Base-by-base conservation (phyloP, 192 early-diverging fungal genomes). In the Thoreauomyces humboldtii region DNA sequence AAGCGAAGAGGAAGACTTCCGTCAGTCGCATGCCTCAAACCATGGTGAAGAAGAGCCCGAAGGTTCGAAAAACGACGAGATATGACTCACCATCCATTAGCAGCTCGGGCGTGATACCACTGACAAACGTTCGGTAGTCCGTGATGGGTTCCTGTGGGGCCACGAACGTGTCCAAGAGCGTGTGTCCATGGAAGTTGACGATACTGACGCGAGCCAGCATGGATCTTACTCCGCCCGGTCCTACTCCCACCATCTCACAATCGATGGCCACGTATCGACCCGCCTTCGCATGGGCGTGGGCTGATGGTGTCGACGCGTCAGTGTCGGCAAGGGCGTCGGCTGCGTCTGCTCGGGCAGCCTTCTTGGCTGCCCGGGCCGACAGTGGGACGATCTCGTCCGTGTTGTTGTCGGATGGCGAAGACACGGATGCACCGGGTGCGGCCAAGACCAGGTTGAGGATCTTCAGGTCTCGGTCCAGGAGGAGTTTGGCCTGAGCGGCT, bases 191-290 rank as follows among this genome's bases (percentile, higher is more conserved):
- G 74, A 82, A 97, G 77, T 99, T 99, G 51, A 98, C 94, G 1
- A 99, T 65, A 34, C 82, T 86, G n/a, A 98, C 90, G 27, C 95
- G 80, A 1, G 94, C 97, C 44, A 99, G 69, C 27, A 86, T 88
- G n/a, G 97, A 95, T 29, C 86, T 69, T 15, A 50, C 71, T 2
- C 94, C 97, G 34, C 87, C 86, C 27, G 82, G 82, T 9, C 95
- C 97, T 19, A 92, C 92, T 32, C 97, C 95, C 25, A 99, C 95
- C 95, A 97, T 98, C 77, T 99, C 97, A 75, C 97, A 99, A 85
- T 99, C 97, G 9, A 99, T 92, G 7, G 88, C 94, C 4, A 99
- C 63, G 70, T 86, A 98, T 68, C 92, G 94, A 41, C 97, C 97
- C 24, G 76, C 55, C 59, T 81, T 86, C 41, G 25, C 46, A 34